Evolutionary conservation across 768 basidiomycete species (phyloP).

Genomic region (Scleroderma bovista): DNA sequence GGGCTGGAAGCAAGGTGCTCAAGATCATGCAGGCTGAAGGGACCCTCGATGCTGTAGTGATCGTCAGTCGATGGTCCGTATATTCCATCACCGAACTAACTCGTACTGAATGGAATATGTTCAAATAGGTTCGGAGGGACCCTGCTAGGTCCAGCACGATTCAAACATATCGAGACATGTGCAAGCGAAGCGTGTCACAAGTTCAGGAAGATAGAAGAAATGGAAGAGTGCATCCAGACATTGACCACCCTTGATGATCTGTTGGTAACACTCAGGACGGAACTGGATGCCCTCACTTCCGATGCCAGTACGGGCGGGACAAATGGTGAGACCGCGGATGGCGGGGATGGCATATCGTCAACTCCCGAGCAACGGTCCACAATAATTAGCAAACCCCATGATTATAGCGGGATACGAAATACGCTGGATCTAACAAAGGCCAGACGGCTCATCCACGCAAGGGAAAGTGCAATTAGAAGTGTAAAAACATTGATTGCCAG

Average conservation of each 20-base stretch:
- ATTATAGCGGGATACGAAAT: slow-evolving; percentile 42
- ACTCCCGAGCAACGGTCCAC: not conserved
- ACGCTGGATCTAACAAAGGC: slow-evolving; percentile 54
- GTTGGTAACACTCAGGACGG: slow-evolving; percentile 48
- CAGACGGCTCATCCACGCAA: slow-evolving; percentile 59
- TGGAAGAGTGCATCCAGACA: slow-evolving; percentile 54
- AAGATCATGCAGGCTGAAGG: slow-evolving; percentile 66
- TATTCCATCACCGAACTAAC: not conserved
- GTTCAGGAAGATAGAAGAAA: slow-evolving; percentile 64
- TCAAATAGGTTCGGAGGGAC: slow-evolving; percentile 70
- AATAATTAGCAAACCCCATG: slow-evolving; percentile 26
- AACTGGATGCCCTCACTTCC: slow-evolving; percentile 20
- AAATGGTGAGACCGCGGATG: not conserved
- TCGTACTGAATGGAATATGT: not conserved
- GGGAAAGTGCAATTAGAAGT: slow-evolving; percentile 62
- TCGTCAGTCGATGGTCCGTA: slow-evolving; percentile 72
- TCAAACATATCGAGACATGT: slow-evolving; percentile 74
- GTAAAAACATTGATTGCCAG: slow-evolving; percentile 54
- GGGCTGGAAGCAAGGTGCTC: slow-evolving; percentile 58
- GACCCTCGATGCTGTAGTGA: slow-evolving; percentile 71
- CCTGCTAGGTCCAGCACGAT: slow-evolving; percentile 69
- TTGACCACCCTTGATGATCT: slow-evolving; percentile 58
- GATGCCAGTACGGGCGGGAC: not conserved
- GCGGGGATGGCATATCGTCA: not conserved
- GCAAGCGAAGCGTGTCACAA: slow-evolving; percentile 65